phyloP scores from a whole-genome alignment of 2,329 filamentous ascomycete species.

The Westerdykella aurantiaca region DNA sequence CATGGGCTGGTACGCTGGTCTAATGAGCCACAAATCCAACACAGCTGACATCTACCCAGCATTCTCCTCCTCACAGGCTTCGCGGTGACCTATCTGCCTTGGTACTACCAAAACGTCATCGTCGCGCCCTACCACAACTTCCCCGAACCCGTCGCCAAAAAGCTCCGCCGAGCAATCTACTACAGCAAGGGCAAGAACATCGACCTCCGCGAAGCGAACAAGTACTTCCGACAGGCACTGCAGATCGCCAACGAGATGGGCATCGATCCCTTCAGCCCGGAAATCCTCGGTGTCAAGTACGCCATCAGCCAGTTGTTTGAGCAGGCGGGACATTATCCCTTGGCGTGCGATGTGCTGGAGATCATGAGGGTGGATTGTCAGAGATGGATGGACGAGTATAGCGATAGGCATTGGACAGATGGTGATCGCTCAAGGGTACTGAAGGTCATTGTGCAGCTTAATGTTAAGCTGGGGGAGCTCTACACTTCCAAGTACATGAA shows the following conservation, averaged over 20 bases:
- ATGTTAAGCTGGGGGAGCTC: conserved; percentile 77
- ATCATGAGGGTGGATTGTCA: conserved; percentile 65
- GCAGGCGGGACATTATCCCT: conserved; percentile 62
- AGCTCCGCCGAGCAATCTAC: conserved; percentile 78
- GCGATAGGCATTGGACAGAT: conserved; percentile 36
- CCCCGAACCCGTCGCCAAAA: conserved; percentile 67
- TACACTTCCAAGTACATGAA: conserved; percentile 73
- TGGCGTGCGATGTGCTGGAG: conserved; percentile 72
- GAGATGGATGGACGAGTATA: conserved; percentile 43
- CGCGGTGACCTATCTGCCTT: conserved; percentile 41
- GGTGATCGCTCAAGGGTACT: conserved; percentile 60
- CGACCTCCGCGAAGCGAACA: conserved; percentile 70
- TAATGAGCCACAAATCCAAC: background rate
- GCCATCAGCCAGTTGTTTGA: conserved; percentile 76
- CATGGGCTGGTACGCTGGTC: conserved; percentile 18
- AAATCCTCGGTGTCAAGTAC: conserved; percentile 84
- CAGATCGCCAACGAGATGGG: conserved; percentile 64
- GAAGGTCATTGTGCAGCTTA: conserved; percentile 67
- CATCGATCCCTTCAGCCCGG: conserved; percentile 85
- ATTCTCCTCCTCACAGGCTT: conserved; percentile 38
- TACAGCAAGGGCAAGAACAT: conserved; percentile 63
- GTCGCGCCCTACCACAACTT: conserved; percentile 49
- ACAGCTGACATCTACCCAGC: conserved; percentile 14
- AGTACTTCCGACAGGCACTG: conserved; percentile 77
- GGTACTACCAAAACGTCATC: conserved; percentile 45